A percentile compares a stretch with the other conserved stretches of the same genome.
phyloP scores from a whole-genome alignment of 208 protist genomes.

The Acanthamoeba lenticulata region DNA sequence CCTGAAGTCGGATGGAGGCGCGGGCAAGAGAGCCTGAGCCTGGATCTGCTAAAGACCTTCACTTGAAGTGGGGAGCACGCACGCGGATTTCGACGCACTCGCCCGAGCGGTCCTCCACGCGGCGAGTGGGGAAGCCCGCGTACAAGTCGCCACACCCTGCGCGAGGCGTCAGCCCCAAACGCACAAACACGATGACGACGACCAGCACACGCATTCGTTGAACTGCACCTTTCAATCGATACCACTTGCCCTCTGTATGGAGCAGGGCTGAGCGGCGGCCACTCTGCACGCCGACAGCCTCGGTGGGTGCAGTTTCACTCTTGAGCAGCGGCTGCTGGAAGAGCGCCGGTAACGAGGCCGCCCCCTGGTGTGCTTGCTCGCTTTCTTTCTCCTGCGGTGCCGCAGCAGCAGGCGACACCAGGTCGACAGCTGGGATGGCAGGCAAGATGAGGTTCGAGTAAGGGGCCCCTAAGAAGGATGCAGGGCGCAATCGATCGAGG shows the following conservation, averaged over 20 bases:
- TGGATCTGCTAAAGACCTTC: no score
- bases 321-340: conserved; percentile 50
- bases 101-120: background rate
- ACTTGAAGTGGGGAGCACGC: no score
- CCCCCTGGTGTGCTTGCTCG: background rate
- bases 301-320: background rate
- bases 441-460: conserved; percentile 22
- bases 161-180: background rate
- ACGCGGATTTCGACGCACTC: background rate
- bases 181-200: no score
- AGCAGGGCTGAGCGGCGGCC: conserved; percentile 63
- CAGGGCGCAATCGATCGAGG: background rate
- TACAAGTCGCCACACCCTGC: conserved; percentile 67
- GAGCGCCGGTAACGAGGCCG: background rate
- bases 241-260: conserved; percentile 60
- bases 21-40: no score
- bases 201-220: background rate
- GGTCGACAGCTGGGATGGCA: conserved; percentile 29
- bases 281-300: conserved; percentile 50
- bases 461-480: background rate
- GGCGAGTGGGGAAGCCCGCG: conserved; percentile 40
- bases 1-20: background rate
- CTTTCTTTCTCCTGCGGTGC: background rate
- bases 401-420: background rate
- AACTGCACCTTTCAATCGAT: conserved; percentile 61